Base-by-base conservation (phyloP, 495 filamentous ascomycete genomes). In the Xylaria telfairii region DNA sequence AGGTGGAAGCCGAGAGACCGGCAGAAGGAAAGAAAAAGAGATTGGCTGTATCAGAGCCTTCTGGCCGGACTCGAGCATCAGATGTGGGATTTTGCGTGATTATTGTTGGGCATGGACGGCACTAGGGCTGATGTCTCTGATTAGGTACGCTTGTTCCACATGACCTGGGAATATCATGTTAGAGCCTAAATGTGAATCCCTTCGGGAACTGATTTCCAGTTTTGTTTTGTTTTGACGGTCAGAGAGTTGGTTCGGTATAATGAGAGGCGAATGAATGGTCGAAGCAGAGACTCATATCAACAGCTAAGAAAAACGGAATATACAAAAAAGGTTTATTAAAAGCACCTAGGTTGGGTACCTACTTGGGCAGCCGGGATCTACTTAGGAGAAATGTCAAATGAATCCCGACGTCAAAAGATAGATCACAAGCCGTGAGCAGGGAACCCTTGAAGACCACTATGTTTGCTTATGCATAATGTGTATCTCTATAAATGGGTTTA, bases 401-500 rank as follows among this genome's bases (percentile, higher is more conserved):
- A 57, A 24, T 15, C 8, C 53, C 2, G 34, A 57, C 13, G n/a
- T 34, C 10, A 37, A 37, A 37, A 37, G 34, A 37, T 37, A 4
- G 34, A n/a, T n/a, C n/a, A n/a, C n/a, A n/a, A n/a, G n/a, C n/a
- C n/a, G n/a, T n/a, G n/a, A n/a, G n/a, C n/a, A n/a, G n/a, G n/a
- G 12, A 12, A 46, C 5, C 17, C 15, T 19, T 49, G 46, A 57
- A 30, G n/a, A 30, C 30, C 51, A 28, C 15, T 2, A 4, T 0
- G 17, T 34, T 8, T 26, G 21, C 13, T 51, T 26, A n/a, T 10
- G 19, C 10, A 51, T 51, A 51, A 26, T 13, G 42, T 15, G 9
- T 65, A 49, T 39, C 24, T 26, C n/a, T 28, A 51, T 67, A 67
- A 34, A 56, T 56, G 42, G 61, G n/a, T 32, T 64, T 56, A 46